Evolutionary conservation across 2,329 filamentous ascomycete genomes (phyloP).

Genomic region (Epichloe aotearoae): DNA sequence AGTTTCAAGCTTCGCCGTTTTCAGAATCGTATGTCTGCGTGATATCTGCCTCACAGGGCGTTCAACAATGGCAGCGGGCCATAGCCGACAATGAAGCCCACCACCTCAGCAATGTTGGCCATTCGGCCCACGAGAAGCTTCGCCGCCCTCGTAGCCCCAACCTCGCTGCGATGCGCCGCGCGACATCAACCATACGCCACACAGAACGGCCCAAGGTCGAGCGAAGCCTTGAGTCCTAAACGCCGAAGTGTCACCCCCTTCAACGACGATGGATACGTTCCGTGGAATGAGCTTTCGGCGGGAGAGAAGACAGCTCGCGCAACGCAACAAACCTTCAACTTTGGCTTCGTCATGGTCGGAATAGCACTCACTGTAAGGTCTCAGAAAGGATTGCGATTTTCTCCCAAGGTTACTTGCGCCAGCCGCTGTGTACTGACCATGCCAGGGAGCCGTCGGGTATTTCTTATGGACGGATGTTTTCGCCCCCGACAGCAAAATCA

Average conservation of each 20-base stretch:
- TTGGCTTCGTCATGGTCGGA: constrained; percentile 63
- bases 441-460: constrained; percentile 60
- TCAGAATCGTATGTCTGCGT: neutral
- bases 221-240: constrained; percentile 29
- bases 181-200: constrained; percentile 41
- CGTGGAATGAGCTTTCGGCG: constrained; percentile 64
- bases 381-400: neutral
- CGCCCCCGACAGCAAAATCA: constrained; percentile 70
- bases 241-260: constrained; percentile 72
- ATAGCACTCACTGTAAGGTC: constrained; percentile 56
- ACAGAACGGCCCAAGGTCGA: constrained; percentile 31
- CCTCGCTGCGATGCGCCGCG: neutral
- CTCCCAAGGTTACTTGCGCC: neutral
- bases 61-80: constrained; percentile 22
- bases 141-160: constrained; percentile 8
- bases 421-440: neutral
- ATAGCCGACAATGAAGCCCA: constrained; percentile 33
- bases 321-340: constrained; percentile 84
- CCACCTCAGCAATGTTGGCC: constrained; percentile 18
- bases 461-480: constrained; percentile 75
- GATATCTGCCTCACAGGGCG: neutral
- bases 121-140: constrained; percentile 21
- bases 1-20: neutral
- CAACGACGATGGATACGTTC: constrained; percentile 72
- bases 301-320: constrained; percentile 72